These are phyloP conservation scores for Arachis monticola DNA, from an alignment of 331 rosid genomes.

Conservation along the genomic window DNA sequence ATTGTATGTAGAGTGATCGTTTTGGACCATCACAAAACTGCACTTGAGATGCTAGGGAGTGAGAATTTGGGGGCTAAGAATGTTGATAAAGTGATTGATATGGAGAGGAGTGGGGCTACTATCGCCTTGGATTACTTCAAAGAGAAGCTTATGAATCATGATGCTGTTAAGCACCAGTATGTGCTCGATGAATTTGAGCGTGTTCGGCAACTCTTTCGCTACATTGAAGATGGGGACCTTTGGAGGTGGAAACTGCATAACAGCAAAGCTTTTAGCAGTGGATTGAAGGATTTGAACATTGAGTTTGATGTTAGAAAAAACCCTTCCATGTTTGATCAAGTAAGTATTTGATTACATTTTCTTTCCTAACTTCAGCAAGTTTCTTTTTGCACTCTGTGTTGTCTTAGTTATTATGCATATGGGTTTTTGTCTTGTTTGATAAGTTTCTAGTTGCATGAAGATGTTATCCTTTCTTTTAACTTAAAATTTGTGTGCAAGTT, in stretches of 20 bases:
- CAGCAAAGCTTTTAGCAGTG: slow-evolving; percentile 87
- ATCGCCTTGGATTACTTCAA: slow-evolving; percentile 90
- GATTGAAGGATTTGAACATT: slow-evolving; percentile 69
- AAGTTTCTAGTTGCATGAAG: not conserved
- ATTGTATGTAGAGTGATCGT: slow-evolving; percentile 53
- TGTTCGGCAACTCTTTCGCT: slow-evolving; percentile 53
- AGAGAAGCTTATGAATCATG: slow-evolving; percentile 49
- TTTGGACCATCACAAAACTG: slow-evolving; percentile 94
- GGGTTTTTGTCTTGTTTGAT: not conserved
- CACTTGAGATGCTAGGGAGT: slow-evolving; percentile 52
- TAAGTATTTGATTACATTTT: slow-evolving; percentile 28
- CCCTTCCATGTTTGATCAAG: slow-evolving; percentile 73
- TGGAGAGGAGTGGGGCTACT: slow-evolving; percentile 89
- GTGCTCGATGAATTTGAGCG: slow-evolving; percentile 57
- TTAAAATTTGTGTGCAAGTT: not conserved
- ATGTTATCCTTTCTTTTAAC: not conserved
- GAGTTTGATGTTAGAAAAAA: slow-evolving; percentile 60
- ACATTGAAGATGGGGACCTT: slow-evolving; percentile 90
- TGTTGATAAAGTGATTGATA: slow-evolving; percentile 62
- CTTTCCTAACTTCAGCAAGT: not conserved
- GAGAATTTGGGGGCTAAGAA: slow-evolving; percentile 46
- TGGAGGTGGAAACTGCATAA: slow-evolving; percentile 86
- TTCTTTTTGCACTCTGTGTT: not conserved
- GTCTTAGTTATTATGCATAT: slow-evolving; percentile 4
- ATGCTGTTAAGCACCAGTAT: slow-evolving; percentile 20